Conservation (phyloP, 345 rosid species). For the Rubroshorea leprosula region DNA sequence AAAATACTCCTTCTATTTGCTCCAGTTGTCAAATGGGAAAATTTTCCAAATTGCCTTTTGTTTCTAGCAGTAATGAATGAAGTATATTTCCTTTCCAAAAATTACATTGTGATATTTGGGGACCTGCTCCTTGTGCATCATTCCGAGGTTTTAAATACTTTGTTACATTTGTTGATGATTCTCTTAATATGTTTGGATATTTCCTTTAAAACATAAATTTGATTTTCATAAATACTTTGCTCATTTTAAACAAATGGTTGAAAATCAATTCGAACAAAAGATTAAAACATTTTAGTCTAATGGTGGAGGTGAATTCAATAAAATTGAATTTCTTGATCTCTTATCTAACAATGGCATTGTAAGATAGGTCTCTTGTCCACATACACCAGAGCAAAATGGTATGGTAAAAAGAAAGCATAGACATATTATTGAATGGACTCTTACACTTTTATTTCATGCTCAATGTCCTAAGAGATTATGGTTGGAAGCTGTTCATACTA, state of each 20-base stretch:
- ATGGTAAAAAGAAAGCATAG: no score
- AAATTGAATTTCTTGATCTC: neutral
- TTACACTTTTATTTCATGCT: neutral
- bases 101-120: no score
- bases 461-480: neutral
- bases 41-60: no score
- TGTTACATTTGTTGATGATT: no score
- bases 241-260: neutral
- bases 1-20: slow-evolving; percentile 2
- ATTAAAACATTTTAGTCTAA: slow-evolving; percentile 6
- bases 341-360: neutral
- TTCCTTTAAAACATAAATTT: neutral
- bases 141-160: no score
- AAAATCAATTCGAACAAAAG: slow-evolving; percentile 9
- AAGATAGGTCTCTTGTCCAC: neutral
- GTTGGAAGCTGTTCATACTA: slow-evolving; percentile 1
- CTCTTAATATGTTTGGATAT: no score
- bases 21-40: neutral
- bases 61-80: no score
- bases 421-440: neutral
- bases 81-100: no score
- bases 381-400: slow-evolving; percentile 3
- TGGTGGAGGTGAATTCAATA: slow-evolving; percentile 11
- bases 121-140: no score
- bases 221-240: neutral